phyloP scores from a whole-genome alignment of 2,329 filamentous ascomycete genomes.

The Diaporthe vexans region DNA sequence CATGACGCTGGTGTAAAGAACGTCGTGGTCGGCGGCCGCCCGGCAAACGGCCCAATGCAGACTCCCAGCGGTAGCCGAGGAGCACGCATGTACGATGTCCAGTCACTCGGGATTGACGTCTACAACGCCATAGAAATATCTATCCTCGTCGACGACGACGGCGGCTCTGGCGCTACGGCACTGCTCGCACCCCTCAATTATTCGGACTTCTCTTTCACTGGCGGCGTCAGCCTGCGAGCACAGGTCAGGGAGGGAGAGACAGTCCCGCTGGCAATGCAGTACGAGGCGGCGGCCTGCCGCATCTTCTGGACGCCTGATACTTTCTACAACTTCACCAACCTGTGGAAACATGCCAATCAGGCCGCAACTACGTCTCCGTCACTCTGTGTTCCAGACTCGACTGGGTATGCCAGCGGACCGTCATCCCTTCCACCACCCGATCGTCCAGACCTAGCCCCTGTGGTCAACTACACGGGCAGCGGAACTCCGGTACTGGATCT shows the following conservation, averaged over 20 bases:
- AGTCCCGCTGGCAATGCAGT: conserved; percentile 70
- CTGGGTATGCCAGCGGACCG: neutral
- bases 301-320: conserved; percentile 71
- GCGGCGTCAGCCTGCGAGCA: conserved; percentile 46
- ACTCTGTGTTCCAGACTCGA: neutral
- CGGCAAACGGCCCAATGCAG: conserved; percentile 68
- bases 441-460: neutral
- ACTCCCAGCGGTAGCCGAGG: conserved; percentile 75
- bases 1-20: conserved; percentile 62
- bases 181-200: conserved; percentile 22
- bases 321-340: conserved; percentile 61
- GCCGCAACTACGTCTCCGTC: neutral
- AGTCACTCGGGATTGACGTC: conserved; percentile 41
- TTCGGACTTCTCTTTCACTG: conserved; percentile 41
- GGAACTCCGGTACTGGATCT: neutral
- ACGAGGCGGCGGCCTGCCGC: conserved; percentile 72
- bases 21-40: conserved; percentile 72
- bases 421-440: neutral
- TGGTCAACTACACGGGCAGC: neutral
- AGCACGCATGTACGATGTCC: conserved; percentile 48
- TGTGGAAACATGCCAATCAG: conserved; percentile 58
- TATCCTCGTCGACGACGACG: neutral
- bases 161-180: neutral
- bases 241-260: conserved; percentile 44
- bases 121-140: neutral